Base-by-base conservation (phyloP, 2,329 filamentous ascomycete species). In the Alternaria sp. region DNA sequence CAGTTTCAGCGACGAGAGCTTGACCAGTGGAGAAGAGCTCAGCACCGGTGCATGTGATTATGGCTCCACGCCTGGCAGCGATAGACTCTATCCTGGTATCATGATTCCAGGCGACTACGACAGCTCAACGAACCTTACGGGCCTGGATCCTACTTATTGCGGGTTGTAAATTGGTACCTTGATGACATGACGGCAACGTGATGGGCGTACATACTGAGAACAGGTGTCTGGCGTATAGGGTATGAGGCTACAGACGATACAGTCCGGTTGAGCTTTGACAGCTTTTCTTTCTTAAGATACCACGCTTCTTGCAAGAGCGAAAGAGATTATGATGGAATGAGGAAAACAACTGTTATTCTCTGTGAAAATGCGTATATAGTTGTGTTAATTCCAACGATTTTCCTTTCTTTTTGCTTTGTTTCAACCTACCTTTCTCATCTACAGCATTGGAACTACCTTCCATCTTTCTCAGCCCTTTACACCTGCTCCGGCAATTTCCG, bases 1-100 rank as follows among this genome's bases (percentile, higher is more conserved):
- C 29, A 86, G 85, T 72, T 84, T 86, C 60, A 86, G 84, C 5
- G 85, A 87, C 45, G 85, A 87, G 70, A 86, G 84, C 57, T 66
- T 86, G 56, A 85, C 80, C 14, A 85, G 84, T 14, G 82, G 84
- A 2, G 81, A 82, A 51, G 74, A 78, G 44, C 78, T 78, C 60
- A 72, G 68, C 33, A 70, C 65, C 33, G 70, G 67, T 23, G 51
- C 58, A n/a, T 72, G 66, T 31, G 72, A 75, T 2, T 72, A 66
- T 39, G 70, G 65, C 1, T 66, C 67, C 7, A 71, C 72, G 23
- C 70, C 73, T 8, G 66, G 70, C 4, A 72, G 69, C 50, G 75
- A 77, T 31, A 63, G 66, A 28, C 54, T 75, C n/a, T 78, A 76
- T 46, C 65, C 70, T 28, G 69, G 72, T 11, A 75, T 77, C 33